These are phyloP conservation scores for Leccinum pallidistipes DNA, from an alignment of 1,284 basidiomycete species.

Conservation along the genomic window DNA sequence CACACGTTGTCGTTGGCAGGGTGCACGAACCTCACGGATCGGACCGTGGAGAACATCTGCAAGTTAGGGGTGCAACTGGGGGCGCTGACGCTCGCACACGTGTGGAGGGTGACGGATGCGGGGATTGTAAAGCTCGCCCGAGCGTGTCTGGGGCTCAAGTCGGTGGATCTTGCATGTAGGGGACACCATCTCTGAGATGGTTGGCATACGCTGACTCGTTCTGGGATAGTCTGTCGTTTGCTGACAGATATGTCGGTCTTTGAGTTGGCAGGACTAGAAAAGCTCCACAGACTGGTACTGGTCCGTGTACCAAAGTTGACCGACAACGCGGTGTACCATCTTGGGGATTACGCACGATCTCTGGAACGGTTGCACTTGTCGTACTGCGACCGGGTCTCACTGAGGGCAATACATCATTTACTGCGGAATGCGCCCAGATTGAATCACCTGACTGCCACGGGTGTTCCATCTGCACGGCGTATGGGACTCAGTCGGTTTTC, in stretches of 20 bases:
- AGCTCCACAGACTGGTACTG: conserved; percentile 78
- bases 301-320: conserved; percentile 72
- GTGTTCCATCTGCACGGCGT: conserved; percentile 75
- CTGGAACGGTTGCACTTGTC: conserved; percentile 87
- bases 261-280: conserved; percentile 75
- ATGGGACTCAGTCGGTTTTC: conserved; percentile 81
- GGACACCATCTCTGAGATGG: conserved; percentile 6
- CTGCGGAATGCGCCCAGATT: conserved; percentile 64
- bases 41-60: conserved; percentile 66
- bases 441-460: conserved; percentile 81
- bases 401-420: conserved; percentile 77
- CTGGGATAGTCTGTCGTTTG: conserved; percentile 64
- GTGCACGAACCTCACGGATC: conserved; percentile 80
- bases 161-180: conserved; percentile 87
- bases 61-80: conserved; percentile 78
- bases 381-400: conserved; percentile 82
- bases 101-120: conserved; percentile 77
- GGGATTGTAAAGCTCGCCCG: conserved; percentile 74
- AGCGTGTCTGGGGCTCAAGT: conserved; percentile 73
- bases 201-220: conserved; percentile 14
- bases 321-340: conserved; percentile 65
- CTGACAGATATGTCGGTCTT: conserved; percentile 86
- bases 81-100: conserved; percentile 80
- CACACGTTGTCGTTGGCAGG: conserved; percentile 81
- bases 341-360: conserved; percentile 62